A percentile compares a stretch with the other conserved stretches of the same genome.
These are phyloP conservation scores for Periglandula ipomoeae DNA, from an alignment of 2,329 filamentous ascomycete species.

Conservation along the genomic window DNA sequence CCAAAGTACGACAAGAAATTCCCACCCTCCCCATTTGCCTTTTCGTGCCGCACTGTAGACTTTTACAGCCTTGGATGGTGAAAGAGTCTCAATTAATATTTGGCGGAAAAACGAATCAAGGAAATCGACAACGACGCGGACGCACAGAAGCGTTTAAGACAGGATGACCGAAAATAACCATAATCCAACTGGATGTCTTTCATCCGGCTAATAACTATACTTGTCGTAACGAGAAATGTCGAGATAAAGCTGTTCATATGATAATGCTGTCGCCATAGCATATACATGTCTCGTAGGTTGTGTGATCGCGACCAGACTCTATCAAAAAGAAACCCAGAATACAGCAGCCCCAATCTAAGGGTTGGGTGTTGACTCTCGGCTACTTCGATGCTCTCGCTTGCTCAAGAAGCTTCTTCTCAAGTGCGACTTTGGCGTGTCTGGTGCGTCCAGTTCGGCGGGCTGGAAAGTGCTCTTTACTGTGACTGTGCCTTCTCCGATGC, in stretches of 20 bases:
- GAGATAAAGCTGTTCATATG: constrained; percentile 2
- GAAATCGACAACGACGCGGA: neutral
- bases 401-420: constrained; percentile 46
- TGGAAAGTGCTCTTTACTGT: constrained; percentile 66
- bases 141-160: neutral
- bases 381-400: constrained; percentile 36
- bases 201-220: neutral
- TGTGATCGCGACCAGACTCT: neutral
- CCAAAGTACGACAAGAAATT: neutral
- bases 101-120: neutral
- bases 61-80: neutral
- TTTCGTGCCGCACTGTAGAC: neutral
- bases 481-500: constrained; percentile 64
- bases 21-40: neutral
- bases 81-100: neutral
- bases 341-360: constrained; percentile 16
- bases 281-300: neutral
- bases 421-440: constrained; percentile 37
- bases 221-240: constrained; percentile 1
- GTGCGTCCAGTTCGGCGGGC: constrained; percentile 34
- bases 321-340: constrained; percentile 9
- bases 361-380: constrained; percentile 36
- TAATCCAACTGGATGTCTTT: neutral
- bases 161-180: neutral
- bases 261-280: neutral